Base-by-base conservation (phyloP, 306 rosid genomes). In the Vigna radiata region DNA sequence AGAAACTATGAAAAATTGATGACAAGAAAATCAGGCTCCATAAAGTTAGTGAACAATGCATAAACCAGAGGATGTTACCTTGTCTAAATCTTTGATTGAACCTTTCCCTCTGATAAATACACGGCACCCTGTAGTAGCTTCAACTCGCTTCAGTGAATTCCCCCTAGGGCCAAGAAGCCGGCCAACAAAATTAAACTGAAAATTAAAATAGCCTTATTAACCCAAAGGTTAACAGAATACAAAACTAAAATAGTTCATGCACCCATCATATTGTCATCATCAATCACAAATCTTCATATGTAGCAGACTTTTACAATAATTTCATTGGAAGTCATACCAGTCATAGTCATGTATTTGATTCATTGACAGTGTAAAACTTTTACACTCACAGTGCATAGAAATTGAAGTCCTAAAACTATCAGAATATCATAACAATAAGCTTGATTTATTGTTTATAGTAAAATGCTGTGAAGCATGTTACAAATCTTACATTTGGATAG, bases 151-250 rank as follows among this genome's bases (percentile, higher is more conserved):
- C 72, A 87, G 68, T 19, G 90, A 87, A 82, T 87, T 87, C 43
- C 90, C 90, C 50, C 90, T 81, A 29, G 90, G 90, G 18, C 90
- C 90, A 66, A 87, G 90, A 80, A 87, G 88, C 60, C 90, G 81
- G 49, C 90, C 90, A 70, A 87, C 82, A 80, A 87, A 87, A 78
- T 84, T 87, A 80, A 87, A 85, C 90, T 87, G 87, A 77, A 73
- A 76, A 74, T 68, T 36, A 31, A 81, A 75, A 70, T 60, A 27
- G 63, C 58, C 23, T 86, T 50, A 61, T 68, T 53, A 53, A 68
- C 54, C 53, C 33, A 47, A 60, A 44, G 47, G 25, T 76, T 46
- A 52, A 63, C 19, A 58, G n/a, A 60, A 43, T 7, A 33, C 7
- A 50, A n/a, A 49, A 49, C 21, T 49, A 49, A 8, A 8, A 41